Conservation (phyloP, 495 filamentous ascomycete genomes). For the Talaromyces ruber region DNA sequence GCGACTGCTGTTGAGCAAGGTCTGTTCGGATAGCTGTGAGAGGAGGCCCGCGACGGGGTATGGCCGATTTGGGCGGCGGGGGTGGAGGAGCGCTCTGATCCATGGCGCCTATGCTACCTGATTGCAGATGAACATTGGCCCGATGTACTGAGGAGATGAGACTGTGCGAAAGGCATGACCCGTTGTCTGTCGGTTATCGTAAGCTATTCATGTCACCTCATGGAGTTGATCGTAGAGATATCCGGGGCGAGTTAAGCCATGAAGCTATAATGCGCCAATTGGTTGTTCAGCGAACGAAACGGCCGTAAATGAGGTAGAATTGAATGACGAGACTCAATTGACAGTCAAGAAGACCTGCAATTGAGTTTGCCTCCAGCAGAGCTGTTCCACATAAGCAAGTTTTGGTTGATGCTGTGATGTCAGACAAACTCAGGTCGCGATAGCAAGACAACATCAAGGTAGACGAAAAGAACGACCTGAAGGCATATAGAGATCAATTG, state of each 20-base stretch:
- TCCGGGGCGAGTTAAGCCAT: not conserved
- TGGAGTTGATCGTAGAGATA: not conserved
- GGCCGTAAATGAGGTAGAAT: not conserved
- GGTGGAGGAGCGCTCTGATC: not conserved
- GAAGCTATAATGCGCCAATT: not conserved
- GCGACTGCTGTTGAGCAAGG: slow-evolving; percentile 2
- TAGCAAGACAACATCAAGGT: not conserved
- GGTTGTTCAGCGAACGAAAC: not conserved
- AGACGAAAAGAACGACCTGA: not conserved
- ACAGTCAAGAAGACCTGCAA: not conserved
- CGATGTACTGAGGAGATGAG: not conserved
- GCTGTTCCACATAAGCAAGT: not conserved
- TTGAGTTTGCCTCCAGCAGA: not conserved
- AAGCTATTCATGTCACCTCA: not conserved
- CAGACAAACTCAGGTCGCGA: not conserved
- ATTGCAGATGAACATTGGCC: not conserved
- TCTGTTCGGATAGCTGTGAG: slow-evolving; percentile 4
- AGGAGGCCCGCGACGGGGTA: slow-evolving; percentile 6
- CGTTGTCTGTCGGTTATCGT: not conserved
- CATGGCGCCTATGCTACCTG: slow-evolving; percentile 3
- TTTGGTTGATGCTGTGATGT: not conserved
- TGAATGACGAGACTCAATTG: not conserved
- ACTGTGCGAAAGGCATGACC: not conserved
- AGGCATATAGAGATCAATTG: not conserved
- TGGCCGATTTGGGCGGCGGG: slow-evolving; percentile 4